Percentiles rank a stretch among this genome's conserved stretches.
These are phyloP conservation scores for Wickerhamomyces queroliae DNA, from an alignment of 805 yeast species.

Conservation along the genomic window DNA sequence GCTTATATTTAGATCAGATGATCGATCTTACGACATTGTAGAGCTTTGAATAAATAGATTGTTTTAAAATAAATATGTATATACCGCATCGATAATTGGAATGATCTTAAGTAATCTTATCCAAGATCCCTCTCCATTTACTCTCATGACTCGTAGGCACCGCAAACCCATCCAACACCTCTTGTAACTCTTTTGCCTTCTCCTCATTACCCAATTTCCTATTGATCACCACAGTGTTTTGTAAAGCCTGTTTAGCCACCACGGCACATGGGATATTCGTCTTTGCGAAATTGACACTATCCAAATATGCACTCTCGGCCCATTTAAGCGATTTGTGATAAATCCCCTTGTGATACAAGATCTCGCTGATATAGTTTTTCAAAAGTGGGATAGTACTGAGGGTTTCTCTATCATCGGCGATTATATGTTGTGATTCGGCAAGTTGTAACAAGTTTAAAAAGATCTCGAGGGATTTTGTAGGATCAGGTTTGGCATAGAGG, in stretches of 20 bases:
- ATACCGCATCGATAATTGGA: too few relatives aligned
- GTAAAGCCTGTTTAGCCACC: slow-evolving; percentile 31
- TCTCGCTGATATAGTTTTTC: slow-evolving; percentile 36
- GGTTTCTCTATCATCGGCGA: slow-evolving; percentile 9
- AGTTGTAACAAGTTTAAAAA: slow-evolving; percentile 24
- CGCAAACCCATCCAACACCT: slow-evolving; percentile 4
- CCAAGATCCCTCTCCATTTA: neutral
- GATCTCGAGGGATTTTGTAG: slow-evolving; percentile 26
- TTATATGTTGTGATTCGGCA: slow-evolving; percentile 4
- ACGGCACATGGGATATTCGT: slow-evolving; percentile 31
- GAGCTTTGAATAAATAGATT: too few relatives aligned
- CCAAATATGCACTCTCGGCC: slow-evolving; percentile 32
- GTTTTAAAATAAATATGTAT: too few relatives aligned
- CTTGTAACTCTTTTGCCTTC: slow-evolving; percentile 7
- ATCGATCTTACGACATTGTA: too few relatives aligned
- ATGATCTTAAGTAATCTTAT: neutral
- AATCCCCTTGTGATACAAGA: slow-evolving; percentile 31
- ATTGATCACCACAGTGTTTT: slow-evolving; percentile 23
- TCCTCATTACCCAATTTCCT: slow-evolving; percentile 11
- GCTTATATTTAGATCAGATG: too few relatives aligned
- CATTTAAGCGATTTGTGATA: slow-evolving; percentile 31
- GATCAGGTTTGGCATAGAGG: slow-evolving; percentile 13
- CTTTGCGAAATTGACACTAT: slow-evolving; percentile 24
- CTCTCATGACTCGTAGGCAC: slow-evolving; percentile 3
- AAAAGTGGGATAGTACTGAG: slow-evolving; percentile 27